Evolutionary conservation across 371 early-diverging fungal species (phyloP).

Genomic region (Haplosporangium sp.): DNA sequence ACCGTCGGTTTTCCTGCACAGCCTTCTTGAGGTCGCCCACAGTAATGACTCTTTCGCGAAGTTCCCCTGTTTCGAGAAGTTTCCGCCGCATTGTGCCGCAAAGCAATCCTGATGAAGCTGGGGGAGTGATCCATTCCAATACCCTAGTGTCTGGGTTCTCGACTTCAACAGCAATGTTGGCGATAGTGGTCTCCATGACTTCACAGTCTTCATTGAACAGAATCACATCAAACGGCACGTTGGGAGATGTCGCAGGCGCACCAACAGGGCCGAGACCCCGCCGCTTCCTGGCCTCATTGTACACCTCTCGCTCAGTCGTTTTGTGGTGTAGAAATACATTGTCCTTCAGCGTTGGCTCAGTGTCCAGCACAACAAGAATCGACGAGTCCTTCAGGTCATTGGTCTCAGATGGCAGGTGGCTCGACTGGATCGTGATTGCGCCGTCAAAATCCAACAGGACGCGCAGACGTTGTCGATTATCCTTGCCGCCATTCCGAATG

Average conservation of each 20-base stretch:
- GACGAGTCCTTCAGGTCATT: constrained; percentile 22
- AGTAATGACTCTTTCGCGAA: constrained; percentile 58
- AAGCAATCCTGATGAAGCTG: constrained; percentile 56
- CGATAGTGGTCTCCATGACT: constrained; percentile 70
- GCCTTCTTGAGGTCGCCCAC: constrained; percentile 60
- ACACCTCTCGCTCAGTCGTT: constrained; percentile 66
- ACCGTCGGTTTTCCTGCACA: constrained; percentile 48
- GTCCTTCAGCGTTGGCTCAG: constrained; percentile 45
- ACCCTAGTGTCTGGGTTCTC: constrained; percentile 23
- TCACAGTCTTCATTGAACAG: constrained; percentile 61
- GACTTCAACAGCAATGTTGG: constrained; percentile 66
- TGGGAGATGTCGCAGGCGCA: constrained; percentile 2
- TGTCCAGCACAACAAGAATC: constrained; percentile 57
- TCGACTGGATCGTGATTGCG: constrained; percentile 57
- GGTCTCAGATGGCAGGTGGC: constrained; percentile 48
- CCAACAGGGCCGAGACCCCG: constrained; percentile 41
- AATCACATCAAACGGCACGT: constrained; percentile 65
- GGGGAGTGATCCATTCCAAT: constrained; percentile 64
- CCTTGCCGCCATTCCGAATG: constrained; percentile 49
- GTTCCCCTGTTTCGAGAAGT: constrained; percentile 46
- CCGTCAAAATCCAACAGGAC: constrained; percentile 57
- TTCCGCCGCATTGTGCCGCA: constrained; percentile 64
- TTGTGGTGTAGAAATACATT: constrained; percentile 65
- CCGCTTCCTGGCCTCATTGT: constrained; percentile 62
- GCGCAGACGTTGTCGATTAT: constrained; percentile 58